These are phyloP conservation scores for Cymbidium sinense DNA, from an alignment of 106 monocot species.

Conservation along the genomic window DNA sequence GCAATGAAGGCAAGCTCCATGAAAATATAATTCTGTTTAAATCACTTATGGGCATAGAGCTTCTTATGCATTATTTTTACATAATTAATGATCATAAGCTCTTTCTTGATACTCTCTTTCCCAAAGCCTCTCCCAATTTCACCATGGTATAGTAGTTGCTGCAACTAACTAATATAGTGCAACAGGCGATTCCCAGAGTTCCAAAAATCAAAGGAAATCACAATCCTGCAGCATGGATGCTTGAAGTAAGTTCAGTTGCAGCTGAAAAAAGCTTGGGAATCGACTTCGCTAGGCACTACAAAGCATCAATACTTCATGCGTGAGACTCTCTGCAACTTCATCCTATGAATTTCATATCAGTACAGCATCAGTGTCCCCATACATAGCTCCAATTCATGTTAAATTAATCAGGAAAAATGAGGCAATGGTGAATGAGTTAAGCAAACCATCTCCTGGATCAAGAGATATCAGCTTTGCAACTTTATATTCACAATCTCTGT, in stretches of 20 bases:
- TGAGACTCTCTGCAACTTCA: constrained; percentile 16
- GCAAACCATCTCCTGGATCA: constrained; percentile 31
- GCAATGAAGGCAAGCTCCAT: too few species aligned
- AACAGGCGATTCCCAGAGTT: constrained; percentile 63
- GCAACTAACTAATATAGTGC: not conserved
- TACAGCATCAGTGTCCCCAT: too few species aligned
- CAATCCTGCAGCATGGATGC: constrained; percentile 81
- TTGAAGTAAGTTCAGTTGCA: constrained; percentile 53
- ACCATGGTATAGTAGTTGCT: not conserved
- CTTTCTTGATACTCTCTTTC: too few species aligned
- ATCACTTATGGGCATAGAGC: not conserved
- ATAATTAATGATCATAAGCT: too few species aligned
- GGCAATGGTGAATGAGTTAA: constrained; percentile 38
- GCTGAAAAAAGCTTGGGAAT: constrained; percentile 37
- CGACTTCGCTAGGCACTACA: constrained; percentile 54
- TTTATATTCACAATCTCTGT: constrained; percentile 30
- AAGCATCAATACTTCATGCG: constrained; percentile 33
- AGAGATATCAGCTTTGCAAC: constrained; percentile 50
- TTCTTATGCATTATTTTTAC: not conserved
- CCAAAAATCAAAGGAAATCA: constrained; percentile 50
- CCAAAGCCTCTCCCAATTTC: too few species aligned
- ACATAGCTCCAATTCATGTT: not conserved
- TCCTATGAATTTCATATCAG: too few species aligned
- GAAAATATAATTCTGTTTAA: not conserved
- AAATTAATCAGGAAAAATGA: constrained; percentile 35